These are phyloP conservation scores for Fusarium xyrophilum DNA, from an alignment of 2,329 filamentous ascomycete genomes.

Conservation along the genomic window DNA sequence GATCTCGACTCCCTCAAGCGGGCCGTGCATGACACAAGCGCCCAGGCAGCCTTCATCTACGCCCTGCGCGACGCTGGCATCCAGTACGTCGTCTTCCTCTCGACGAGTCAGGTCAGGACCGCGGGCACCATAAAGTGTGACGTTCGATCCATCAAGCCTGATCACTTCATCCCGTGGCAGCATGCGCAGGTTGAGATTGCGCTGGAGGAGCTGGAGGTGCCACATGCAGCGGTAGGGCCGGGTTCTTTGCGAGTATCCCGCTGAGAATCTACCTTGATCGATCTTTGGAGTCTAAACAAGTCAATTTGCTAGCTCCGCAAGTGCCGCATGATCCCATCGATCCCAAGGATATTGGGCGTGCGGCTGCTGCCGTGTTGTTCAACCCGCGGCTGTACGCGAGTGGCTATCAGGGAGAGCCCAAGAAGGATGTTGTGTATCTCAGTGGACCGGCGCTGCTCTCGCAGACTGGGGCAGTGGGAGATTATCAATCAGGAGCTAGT, in stretches of 20 bases:
- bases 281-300: not conserved
- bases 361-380: not conserved
- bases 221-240: not conserved
- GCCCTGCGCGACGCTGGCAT: not conserved
- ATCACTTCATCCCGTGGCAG: not conserved
- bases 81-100: not conserved
- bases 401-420: not conserved
- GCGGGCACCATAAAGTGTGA: not conserved
- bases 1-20: not conserved
- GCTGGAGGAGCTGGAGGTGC: not conserved
- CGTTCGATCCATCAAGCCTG: not conserved
- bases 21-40: not conserved
- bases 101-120: not conserved
- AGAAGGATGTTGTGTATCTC: not conserved
- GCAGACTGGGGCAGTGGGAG: not conserved
- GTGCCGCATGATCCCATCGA: not conserved
- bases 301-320: not conserved
- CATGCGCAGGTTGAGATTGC: slow-evolving; percentile 1
- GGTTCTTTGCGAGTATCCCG: not conserved
- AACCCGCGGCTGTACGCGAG: not conserved
- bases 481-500: not conserved
- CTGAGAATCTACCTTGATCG: not conserved
- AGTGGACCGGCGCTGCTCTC: not conserved
- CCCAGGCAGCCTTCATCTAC: not conserved
- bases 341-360: not conserved